phyloP scores from a whole-genome alignment of 345 rosid species.

The Gossypium australe region DNA sequence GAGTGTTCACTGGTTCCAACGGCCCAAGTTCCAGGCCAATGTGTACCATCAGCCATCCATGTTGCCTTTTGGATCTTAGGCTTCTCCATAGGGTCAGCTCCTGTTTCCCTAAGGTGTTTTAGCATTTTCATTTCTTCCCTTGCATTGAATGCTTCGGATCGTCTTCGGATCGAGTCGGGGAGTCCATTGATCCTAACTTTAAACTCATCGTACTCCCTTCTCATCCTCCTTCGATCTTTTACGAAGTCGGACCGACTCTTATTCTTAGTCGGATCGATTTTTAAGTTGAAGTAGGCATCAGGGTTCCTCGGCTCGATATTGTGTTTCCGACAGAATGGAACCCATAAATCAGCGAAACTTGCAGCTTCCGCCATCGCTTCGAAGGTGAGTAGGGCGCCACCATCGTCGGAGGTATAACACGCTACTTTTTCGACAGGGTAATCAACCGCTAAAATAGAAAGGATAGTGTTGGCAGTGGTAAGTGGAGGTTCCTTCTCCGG shows the following conservation, averaged over 20 bases:
- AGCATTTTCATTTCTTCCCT: constrained; percentile 91
- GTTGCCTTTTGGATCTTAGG: constrained; percentile 72
- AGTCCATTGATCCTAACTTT: constrained; percentile 89
- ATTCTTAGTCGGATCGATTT: constrained; percentile 84
- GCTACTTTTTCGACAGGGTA: constrained; percentile 86
- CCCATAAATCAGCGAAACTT: constrained; percentile 90
- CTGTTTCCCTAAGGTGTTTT: constrained; percentile 75
- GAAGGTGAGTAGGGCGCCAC: constrained; percentile 89
- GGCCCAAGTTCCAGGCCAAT: constrained; percentile 93
- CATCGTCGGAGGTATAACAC: constrained; percentile 86
- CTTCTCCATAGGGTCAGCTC: constrained; percentile 64
- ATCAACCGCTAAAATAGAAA: constrained; percentile 78
- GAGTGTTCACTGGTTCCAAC: constrained; percentile 54
- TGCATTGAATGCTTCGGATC: constrained; percentile 94
- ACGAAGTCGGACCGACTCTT: constrained; percentile 82
- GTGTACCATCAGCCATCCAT: constrained; percentile 99
- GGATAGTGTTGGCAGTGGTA: constrained; percentile 77
- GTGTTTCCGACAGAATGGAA: constrained; percentile 90
- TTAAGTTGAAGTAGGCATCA: constrained; percentile 66
- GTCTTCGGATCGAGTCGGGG: constrained; percentile 79
- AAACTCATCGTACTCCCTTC: constrained; percentile 90
- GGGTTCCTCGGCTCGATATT: constrained; percentile 87
- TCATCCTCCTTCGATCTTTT: constrained; percentile 76
- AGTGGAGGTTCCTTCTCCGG: constrained; percentile 96
- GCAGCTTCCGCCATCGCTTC: constrained; percentile 99